These are phyloP conservation scores for Endocalyx cinctus DNA, from an alignment of 2,329 filamentous ascomycete genomes.

Conservation along the genomic window DNA sequence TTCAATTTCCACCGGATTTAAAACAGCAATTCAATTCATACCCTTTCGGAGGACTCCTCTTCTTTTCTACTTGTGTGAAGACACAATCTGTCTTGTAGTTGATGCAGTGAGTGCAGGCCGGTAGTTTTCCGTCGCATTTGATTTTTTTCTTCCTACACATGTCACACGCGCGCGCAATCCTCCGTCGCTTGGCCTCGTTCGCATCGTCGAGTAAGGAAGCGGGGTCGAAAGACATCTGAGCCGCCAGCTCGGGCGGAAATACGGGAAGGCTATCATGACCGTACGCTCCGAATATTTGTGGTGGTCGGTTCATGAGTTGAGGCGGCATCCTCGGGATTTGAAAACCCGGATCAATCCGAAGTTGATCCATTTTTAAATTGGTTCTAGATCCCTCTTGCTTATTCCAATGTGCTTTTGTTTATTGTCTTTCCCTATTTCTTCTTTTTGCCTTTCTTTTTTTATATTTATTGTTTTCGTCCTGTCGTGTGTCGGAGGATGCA, in stretches of 20 bases:
- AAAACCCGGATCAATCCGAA: conserved; percentile 34
- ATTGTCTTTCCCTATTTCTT: no score
- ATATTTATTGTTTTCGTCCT: no score
- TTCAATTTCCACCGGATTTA: no score
- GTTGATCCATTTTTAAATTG: conserved; percentile 55
- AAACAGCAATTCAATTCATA: conserved; percentile 37
- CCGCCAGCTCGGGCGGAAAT: conserved; percentile 51
- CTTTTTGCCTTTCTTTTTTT: no score
- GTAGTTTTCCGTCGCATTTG: conserved; percentile 95
- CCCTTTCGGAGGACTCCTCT: conserved; percentile 95
- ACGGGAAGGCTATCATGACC: conserved; percentile 55
- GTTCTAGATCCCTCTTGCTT: no score
- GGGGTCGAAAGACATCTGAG: conserved; percentile 57
- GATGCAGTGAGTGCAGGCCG: conserved; percentile 89
- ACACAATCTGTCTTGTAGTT: conserved; percentile 98
- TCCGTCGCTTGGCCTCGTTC: conserved; percentile 80
- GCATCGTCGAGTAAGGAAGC: conserved; percentile 56
- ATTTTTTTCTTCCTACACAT: conserved; percentile 69
- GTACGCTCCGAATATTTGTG: conserved; percentile 66
- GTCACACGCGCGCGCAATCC: conserved; percentile 87
- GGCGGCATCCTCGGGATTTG: conserved; percentile 57
- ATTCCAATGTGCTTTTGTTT: no score
- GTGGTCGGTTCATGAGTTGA: conserved; percentile 60
- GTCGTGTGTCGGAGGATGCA: no score
- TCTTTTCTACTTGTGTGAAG: conserved; percentile 98